Base-by-base conservation (phyloP, 192 early-diverging fungal species). In the Umbelopsis vinacea region DNA sequence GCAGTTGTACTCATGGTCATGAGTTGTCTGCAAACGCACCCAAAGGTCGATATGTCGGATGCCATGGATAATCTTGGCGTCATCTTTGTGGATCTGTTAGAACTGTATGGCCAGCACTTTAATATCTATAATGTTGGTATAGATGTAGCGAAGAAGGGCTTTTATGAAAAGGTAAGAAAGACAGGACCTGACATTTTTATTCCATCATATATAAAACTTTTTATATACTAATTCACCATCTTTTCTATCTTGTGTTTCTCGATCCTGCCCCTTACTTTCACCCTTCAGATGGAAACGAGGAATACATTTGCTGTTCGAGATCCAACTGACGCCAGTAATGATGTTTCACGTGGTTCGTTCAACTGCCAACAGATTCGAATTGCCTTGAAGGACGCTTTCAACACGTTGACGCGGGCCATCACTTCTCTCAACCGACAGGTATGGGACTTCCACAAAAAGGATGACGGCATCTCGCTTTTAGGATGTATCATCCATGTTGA, bases 21-120 rank as follows among this genome's bases (percentile, higher is more conserved):
- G 68, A 89, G 92, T 38, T 92, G 97, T 69, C 77, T 98, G 19
- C 94, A 96, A 86, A 83, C 92, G 80, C 97, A 98, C 73, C 95
- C 96, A 8, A 79, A 84, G 12, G 71, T 98, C 0, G 86, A 89
- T 17, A 79, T 77, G 11, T 86, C 96, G 21, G 82, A 87, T 21
- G 75, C 91, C 0, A 22, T 74, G 37, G 77, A 90, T 10, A 98
- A 97, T 79, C 72, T 98, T 22, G 97, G 95, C 23, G 85, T 94
- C 6, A 76, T 98, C n/a, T 70, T 98, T 33, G 82, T 96, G 9
- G 97, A 98, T 75, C 94, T 97, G 50, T 90, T 98, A 54, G 95
- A 98, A 73, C 84, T 96, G 6, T 98, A 96, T 73, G 97, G 97
- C 15, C 81, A 82, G 33, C 73, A 84, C 2, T 96, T 96, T 73